phyloP scores from a whole-genome alignment of 2,329 filamentous ascomycete genomes.

The Cercospora sp. region DNA sequence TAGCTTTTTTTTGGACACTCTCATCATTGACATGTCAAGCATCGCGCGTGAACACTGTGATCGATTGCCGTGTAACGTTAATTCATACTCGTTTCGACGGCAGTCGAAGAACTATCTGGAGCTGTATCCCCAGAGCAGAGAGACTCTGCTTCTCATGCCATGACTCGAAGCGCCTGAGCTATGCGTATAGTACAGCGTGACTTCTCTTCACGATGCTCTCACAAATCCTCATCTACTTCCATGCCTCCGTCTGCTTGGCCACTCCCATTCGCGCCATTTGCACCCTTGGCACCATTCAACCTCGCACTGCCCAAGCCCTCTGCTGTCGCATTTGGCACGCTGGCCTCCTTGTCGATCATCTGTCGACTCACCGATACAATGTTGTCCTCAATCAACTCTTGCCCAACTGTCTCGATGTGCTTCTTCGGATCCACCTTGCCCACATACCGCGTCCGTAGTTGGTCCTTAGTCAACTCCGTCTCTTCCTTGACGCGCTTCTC shows the following conservation, averaged over 20 bases:
- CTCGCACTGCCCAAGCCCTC: constrained; percentile 34
- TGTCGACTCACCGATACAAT: constrained; percentile 97
- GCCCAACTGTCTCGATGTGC: constrained; percentile 94
- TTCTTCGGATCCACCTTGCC: constrained; percentile 99
- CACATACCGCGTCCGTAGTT: constrained; percentile 97
- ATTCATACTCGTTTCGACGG: neutral
- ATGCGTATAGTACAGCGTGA: constrained; percentile 12
- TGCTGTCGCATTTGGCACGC: constrained; percentile 73
- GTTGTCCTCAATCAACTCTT: constrained; percentile 97
- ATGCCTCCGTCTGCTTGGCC: constrained; percentile 22
- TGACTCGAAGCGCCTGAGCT: neutral
- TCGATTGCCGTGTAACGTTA: neutral
- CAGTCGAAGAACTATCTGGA: neutral
- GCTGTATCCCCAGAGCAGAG: neutral
- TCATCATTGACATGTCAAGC: neutral
- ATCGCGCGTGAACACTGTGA: neutral
- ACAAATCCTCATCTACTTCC: constrained; percentile 32
- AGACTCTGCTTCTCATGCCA: neutral
- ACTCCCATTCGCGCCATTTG: constrained; percentile 16
- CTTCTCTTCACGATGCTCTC: neutral
- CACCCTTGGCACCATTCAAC: constrained; percentile 19
- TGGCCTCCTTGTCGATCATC: constrained; percentile 99
- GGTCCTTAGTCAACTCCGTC: constrained; percentile 93
- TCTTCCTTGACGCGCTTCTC: constrained; percentile 99
- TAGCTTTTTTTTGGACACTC: neutral